phyloP scores from a whole-genome alignment of 345 rosid species.

The Corymbia maculata region DNA sequence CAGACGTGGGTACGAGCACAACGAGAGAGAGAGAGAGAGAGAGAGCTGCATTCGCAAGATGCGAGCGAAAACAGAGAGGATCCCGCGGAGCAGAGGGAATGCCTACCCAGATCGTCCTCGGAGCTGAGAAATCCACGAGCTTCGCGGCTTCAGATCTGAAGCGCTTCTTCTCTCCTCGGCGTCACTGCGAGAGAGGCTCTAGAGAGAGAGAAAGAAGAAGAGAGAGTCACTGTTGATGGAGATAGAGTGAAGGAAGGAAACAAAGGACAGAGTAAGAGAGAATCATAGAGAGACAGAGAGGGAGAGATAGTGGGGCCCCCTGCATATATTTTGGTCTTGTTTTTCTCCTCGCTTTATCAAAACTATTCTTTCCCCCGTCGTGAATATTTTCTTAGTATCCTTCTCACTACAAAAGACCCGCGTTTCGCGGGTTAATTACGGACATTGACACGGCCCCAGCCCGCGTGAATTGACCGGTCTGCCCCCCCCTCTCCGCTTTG shows the following conservation, averaged over 20 bases:
- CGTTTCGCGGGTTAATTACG: conserved; percentile 10
- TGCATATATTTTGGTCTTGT: background rate
- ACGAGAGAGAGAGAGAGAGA: background rate
- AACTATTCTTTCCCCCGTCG: background rate
- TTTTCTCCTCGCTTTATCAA: background rate
- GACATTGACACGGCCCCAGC: background rate
- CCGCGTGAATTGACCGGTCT: background rate
- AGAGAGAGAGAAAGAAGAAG: background rate
- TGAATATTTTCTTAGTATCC: background rate
- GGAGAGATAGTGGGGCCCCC: conserved; percentile 12
- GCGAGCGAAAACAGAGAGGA: background rate
- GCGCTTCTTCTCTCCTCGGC: background rate
- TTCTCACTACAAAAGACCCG: background rate
- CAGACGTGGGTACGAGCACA: background rate
- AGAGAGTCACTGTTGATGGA: background rate
- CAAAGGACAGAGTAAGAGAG: background rate
- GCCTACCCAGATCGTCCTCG: background rate
- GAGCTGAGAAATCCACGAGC: background rate
- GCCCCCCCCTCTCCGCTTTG: background rate
- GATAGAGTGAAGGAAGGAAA: background rate
- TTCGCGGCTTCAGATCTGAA: conserved; percentile 35
- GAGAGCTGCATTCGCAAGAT: background rate
- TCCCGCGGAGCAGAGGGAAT: background rate
- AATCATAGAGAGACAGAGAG: background rate
- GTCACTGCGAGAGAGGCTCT: background rate